Evolutionary conservation across 352 stramenopile species (phyloP).

Genomic region (Globisporangium nagaii): DNA sequence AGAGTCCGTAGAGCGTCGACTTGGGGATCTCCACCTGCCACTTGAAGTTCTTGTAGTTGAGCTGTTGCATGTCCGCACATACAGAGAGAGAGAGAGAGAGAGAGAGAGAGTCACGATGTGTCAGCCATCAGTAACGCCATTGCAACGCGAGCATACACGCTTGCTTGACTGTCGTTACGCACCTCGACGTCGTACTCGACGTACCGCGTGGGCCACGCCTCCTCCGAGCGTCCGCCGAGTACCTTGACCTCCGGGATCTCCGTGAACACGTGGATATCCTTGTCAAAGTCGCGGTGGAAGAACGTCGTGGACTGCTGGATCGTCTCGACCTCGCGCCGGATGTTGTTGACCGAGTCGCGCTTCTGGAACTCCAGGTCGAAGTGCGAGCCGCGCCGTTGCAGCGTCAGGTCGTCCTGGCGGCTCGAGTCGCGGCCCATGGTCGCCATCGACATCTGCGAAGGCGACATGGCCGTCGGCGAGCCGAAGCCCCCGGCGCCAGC

Average conservation of each 20-base stretch:
- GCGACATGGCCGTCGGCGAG: background rate
- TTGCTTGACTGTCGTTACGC: too few species aligned
- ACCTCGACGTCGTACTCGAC: slow-evolving; percentile 86
- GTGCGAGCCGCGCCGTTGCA: slow-evolving; percentile 10
- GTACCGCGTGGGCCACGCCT: slow-evolving; percentile 79
- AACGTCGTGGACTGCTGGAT: slow-evolving; percentile 36
- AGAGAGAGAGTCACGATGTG: too few species aligned
- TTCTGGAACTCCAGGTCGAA: slow-evolving; percentile 42
- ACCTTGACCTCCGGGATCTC: slow-evolving; percentile 57
- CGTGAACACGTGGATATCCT: slow-evolving; percentile 74
- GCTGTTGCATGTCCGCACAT: too few species aligned
- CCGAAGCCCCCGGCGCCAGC: background rate
- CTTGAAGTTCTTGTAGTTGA: slow-evolving; percentile 70
- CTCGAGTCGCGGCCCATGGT: slow-evolving; percentile 6
- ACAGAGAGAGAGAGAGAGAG: too few species aligned
- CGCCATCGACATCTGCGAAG: slow-evolving; percentile 1
- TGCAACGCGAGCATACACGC: too few species aligned
- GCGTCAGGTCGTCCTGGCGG: slow-evolving; percentile 6
- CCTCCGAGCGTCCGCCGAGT: slow-evolving; percentile 53
- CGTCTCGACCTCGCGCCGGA: slow-evolving; percentile 24
- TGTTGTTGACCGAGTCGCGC: slow-evolving; percentile 35
- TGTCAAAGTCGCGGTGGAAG: slow-evolving; percentile 50
- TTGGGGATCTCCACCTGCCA: slow-evolving; percentile 86
- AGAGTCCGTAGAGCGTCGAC: slow-evolving; percentile 73
- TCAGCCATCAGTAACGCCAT: too few species aligned